Percentiles rank a stretch among this genome's conserved stretches.
Evolutionary conservation across 148 eudicot species (phyloP).

Genomic region (Spergularia bocconei): DNA sequence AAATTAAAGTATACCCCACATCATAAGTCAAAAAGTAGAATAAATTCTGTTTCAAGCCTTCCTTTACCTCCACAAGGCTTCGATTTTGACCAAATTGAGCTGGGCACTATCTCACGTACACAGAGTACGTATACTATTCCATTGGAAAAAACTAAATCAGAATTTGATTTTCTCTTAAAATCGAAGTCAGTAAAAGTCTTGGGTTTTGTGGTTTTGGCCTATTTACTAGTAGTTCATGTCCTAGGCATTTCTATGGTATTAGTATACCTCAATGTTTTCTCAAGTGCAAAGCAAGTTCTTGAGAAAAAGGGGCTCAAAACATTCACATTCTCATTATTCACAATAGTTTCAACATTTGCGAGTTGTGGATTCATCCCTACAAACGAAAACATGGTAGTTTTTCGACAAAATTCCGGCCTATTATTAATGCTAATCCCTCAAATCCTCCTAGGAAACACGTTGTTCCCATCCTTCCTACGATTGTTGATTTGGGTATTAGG

Average conservation of each 20-base stretch:
- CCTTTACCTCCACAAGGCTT: slow-evolving; percentile 7
- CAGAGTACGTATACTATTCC: not conserved
- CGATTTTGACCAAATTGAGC: slow-evolving; percentile 12
- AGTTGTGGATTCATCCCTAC: slow-evolving; percentile 72
- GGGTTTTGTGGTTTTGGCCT: slow-evolving; percentile 32
- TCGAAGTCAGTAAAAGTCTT: slow-evolving; percentile 38
- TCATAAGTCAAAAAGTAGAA: slow-evolving; percentile 16
- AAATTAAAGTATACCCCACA: slow-evolving; percentile 18
- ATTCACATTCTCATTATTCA: slow-evolving; percentile 44
- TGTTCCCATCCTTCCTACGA: slow-evolving; percentile 44
- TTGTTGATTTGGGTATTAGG: slow-evolving; percentile 37
- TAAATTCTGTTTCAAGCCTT: slow-evolving; percentile 17
- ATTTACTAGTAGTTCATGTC: slow-evolving; percentile 35
- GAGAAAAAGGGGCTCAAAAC: slow-evolving; percentile 41
- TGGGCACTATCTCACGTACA: slow-evolving; percentile 10
- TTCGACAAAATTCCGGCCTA: slow-evolving; percentile 58
- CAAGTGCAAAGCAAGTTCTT: slow-evolving; percentile 48
- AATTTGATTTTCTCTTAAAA: slow-evolving; percentile 29
- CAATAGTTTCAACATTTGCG: slow-evolving; percentile 55
- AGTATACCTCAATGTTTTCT: slow-evolving; percentile 27
- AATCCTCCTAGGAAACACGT: slow-evolving; percentile 56
- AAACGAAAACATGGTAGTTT: slow-evolving; percentile 67
- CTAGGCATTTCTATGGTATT: slow-evolving; percentile 33
- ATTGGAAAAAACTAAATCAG: slow-evolving; percentile 21
- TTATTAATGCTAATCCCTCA: slow-evolving; percentile 58